These are phyloP conservation scores for Acorus gramineus DNA, from an alignment of 106 monocot genomes.

Conservation along the genomic window DNA sequence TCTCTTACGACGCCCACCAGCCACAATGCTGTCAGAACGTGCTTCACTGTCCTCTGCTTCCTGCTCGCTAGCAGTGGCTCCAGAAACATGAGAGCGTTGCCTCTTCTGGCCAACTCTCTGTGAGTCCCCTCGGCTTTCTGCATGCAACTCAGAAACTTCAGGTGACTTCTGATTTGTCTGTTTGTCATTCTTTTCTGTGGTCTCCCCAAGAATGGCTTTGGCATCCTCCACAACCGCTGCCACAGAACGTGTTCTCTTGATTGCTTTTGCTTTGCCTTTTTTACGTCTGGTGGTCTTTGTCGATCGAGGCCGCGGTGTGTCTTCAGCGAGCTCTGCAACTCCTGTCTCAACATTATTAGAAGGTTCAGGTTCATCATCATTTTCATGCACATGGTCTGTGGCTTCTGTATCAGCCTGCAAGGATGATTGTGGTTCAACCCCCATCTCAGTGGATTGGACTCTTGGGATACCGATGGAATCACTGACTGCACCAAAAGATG, in stretches of 20 bases:
- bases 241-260: constrained; percentile 39
- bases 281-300: no score
- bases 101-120: constrained; percentile 36
- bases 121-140: constrained; percentile 29
- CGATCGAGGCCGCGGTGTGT: no score
- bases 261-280: constrained; percentile 24
- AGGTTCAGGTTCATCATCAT: constrained; percentile 22
- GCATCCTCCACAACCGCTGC: constrained; percentile 60
- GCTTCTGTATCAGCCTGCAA: neutral
- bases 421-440: no score
- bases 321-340: constrained; percentile 16
- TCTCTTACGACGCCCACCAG: constrained; percentile 52
- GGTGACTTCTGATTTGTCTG: constrained; percentile 13
- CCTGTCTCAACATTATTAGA: constrained; percentile 7
- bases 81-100: constrained; percentile 16
- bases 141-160: constrained; percentile 17
- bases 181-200: constrained; percentile 11
- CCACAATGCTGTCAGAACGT: constrained; percentile 49
- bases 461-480: constrained; percentile 17
- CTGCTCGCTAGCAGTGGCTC: constrained; percentile 19
- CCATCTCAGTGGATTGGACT: constrained; percentile 1
- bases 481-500: constrained; percentile 28
- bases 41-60: constrained; percentile 55
- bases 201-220: constrained; percentile 38
- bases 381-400: constrained; percentile 14